Evolutionary conservation across 1,284 basidiomycete genomes (phyloP).

Genomic region (Marasmius oreades): DNA sequence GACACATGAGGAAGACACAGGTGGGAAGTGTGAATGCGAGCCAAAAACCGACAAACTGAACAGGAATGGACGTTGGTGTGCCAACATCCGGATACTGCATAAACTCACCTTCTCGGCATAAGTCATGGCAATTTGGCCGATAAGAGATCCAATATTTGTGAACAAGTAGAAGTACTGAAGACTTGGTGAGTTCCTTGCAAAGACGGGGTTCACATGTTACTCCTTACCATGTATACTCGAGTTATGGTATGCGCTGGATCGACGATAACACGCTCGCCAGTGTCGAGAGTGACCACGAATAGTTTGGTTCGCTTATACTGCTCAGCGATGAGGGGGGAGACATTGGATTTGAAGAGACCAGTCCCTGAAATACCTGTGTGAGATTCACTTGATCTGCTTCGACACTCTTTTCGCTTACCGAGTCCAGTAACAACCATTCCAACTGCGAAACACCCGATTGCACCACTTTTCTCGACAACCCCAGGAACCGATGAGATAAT

Average conservation of each 20-base stretch:
- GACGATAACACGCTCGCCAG: slow-evolving; percentile 77
- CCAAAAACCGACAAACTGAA: slow-evolving; percentile 67
- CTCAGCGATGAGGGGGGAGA: slow-evolving; percentile 78
- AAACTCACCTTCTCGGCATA: slow-evolving; percentile 63
- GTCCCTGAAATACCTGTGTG: slow-evolving; percentile 33
- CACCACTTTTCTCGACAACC: slow-evolving; percentile 40
- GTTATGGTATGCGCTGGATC: slow-evolving; percentile 73
- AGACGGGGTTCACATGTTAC: neutral
- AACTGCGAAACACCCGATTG: slow-evolving; percentile 7
- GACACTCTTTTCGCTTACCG: neutral
- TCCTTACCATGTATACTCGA: slow-evolving; percentile 67
- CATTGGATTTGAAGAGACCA: slow-evolving; percentile 81
- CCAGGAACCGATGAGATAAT: slow-evolving; percentile 55
- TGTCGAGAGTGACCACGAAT: slow-evolving; percentile 50
- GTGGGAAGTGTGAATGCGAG: slow-evolving; percentile 70
- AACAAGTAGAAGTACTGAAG: slow-evolving; percentile 72
- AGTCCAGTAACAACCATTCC: slow-evolving; percentile 37
- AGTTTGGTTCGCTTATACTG: slow-evolving; percentile 59
- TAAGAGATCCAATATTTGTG: slow-evolving; percentile 73
- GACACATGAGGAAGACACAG: slow-evolving; percentile 60
- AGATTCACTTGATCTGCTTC: slow-evolving; percentile 7
- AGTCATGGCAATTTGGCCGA: slow-evolving; percentile 69
- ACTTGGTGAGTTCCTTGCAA: neutral
- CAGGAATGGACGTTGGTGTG: neutral
- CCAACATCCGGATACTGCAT: neutral